phyloP scores from a whole-genome alignment of 78 protist genomes.

The Anaeramoeba flamelloides region DNA sequence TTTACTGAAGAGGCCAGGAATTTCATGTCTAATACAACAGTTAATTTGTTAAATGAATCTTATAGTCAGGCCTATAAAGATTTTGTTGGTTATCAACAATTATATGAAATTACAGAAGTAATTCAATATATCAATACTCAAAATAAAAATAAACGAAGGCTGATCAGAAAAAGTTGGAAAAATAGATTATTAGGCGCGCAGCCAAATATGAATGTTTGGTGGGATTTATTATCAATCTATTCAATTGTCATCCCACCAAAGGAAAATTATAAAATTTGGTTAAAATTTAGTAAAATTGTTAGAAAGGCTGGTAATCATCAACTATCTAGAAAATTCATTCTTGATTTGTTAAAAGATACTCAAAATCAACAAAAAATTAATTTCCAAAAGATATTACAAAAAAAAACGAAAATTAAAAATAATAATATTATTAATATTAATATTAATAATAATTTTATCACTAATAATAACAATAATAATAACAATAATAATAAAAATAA shows the following conservation, averaged over 20 bases:
- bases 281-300: slow-evolving; percentile 16
- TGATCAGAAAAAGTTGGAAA: neutral
- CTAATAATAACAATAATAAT: too few species aligned
- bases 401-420: too few species aligned
- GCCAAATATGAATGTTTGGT: slow-evolving; percentile 11
- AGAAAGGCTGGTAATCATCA: too few species aligned
- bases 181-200: slow-evolving; percentile 9
- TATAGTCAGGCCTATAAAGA: slow-evolving; percentile 56
- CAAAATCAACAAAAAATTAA: too few species aligned
- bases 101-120: slow-evolving; percentile 65
- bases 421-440: too few species aligned
- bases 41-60: too few species aligned
- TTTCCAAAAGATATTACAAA: too few species aligned
- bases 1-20: slow-evolving; percentile 46
- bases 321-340: too few species aligned
- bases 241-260: slow-evolving; percentile 3
- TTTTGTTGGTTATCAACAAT: slow-evolving; percentile 45
- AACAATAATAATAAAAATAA: too few species aligned
- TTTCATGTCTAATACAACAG: slow-evolving; percentile 55
- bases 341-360: too few species aligned
- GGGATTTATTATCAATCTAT: slow-evolving; percentile 8
- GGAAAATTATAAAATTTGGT: slow-evolving; percentile 16
- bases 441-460: too few species aligned
- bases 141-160: slow-evolving; percentile 45
- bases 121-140: slow-evolving; percentile 17